phyloP scores from a whole-genome alignment of 495 filamentous ascomycete species.

The Oleoguttula mirabilis region DNA sequence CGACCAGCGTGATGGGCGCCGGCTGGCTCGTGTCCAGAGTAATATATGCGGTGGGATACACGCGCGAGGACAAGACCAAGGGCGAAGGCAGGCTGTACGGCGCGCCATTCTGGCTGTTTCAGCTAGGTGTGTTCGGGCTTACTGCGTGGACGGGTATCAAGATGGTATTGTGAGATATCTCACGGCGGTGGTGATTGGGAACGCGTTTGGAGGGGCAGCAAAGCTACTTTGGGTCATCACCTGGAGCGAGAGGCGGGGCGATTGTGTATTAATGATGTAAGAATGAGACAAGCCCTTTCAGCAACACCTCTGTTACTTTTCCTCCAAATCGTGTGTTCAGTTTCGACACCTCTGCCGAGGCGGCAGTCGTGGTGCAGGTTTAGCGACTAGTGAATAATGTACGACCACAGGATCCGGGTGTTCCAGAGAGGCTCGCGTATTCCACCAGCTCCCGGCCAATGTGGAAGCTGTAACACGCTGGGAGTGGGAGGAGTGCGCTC shows the following conservation, averaged over 20 bases:
- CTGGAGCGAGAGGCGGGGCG: background rate
- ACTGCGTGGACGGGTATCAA: constrained; percentile 19
- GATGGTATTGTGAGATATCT: constrained; percentile 16
- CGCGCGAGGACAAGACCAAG: constrained; percentile 17
- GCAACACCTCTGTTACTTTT: background rate
- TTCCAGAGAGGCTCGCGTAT: too few species aligned
- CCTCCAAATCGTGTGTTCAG: background rate
- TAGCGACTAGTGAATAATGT: too few species aligned
- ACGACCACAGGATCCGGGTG: too few species aligned
- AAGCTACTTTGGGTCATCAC: background rate
- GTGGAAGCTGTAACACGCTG: too few species aligned
- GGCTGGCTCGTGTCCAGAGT: constrained; percentile 26
- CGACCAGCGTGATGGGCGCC: constrained; percentile 21
- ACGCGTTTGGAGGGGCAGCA: background rate
- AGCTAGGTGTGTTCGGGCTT: constrained; percentile 24
- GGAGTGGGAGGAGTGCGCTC: too few species aligned
- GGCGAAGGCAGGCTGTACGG: constrained; percentile 24
- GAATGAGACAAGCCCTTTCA: background rate
- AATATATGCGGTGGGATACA: constrained; percentile 32
- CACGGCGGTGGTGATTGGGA: too few species aligned
- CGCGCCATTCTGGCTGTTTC: constrained; percentile 17
- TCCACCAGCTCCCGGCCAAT: too few species aligned
- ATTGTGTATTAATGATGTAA: background rate
- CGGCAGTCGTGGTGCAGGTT: too few species aligned
- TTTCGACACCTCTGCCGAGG: background rate